Conservation (phyloP, 1,139 yeast genomes). For the Wickerhamomyces sp. region DNA sequence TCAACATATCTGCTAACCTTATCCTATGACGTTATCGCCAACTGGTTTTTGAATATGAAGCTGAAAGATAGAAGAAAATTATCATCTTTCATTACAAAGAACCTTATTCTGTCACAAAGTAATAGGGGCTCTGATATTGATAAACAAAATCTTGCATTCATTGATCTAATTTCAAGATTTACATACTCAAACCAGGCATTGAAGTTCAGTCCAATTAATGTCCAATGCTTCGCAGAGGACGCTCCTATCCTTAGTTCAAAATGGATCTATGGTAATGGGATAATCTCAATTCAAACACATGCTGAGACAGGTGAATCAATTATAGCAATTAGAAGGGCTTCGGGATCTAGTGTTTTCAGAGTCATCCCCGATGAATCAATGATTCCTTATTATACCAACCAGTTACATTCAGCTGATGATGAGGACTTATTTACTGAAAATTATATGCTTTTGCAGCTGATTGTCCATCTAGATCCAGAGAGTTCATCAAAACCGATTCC, state of each 20-base stretch:
- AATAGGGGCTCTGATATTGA: conserved; percentile 34
- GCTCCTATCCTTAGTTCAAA: conserved; percentile 30
- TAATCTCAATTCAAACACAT: conserved; percentile 55
- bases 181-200: conserved; percentile 63
- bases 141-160: conserved; percentile 55
- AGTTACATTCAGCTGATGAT: conserved; percentile 16
- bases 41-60: conserved; percentile 68
- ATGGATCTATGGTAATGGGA: conserved; percentile 62
- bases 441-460: conserved; percentile 37
- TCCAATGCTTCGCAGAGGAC: conserved; percentile 24
- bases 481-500: conserved; percentile 32
- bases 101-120: conserved; percentile 43
- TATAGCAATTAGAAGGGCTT: conserved; percentile 57
- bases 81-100: conserved; percentile 59
- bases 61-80: conserved; percentile 53
- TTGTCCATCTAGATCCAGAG: conserved; percentile 24
- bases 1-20: conserved; percentile 57
- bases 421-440: conserved; percentile 34
- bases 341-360: conserved; percentile 52
- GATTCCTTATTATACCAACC: conserved; percentile 32
- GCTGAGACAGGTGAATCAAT: conserved; percentile 47
- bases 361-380: conserved; percentile 40
- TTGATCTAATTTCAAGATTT: conserved; percentile 66
- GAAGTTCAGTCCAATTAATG: conserved; percentile 32
- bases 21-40: conserved; percentile 65